Percentiles rank a stretch among this genome's conserved stretches.
These are phyloP conservation scores for Vanderwaltozyma tropicalis DNA, from an alignment of 805 yeast species.

Conservation along the genomic window DNA sequence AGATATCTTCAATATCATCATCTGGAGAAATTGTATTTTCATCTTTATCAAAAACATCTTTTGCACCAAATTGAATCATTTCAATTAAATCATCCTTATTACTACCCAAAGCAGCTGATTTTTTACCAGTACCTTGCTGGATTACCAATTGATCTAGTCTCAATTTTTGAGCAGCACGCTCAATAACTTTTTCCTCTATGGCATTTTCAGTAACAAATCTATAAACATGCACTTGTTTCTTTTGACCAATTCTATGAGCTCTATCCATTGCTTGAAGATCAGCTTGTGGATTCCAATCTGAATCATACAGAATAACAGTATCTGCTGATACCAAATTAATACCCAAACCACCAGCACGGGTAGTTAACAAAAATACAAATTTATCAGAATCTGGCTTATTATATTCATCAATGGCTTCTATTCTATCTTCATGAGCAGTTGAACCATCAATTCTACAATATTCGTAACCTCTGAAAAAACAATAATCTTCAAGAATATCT, in stretches of 20 bases:
- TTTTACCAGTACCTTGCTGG: slow-evolving; percentile 67
- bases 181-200: slow-evolving; percentile 90
- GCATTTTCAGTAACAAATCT: slow-evolving; percentile 93
- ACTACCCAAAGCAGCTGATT: slow-evolving; percentile 31
- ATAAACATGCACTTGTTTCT: slow-evolving; percentile 86
- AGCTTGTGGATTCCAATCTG: slow-evolving; percentile 98
- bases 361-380: slow-evolving; percentile 76
- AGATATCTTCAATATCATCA: slow-evolving; percentile 75
- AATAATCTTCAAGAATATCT: slow-evolving; percentile 88
- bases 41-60: slow-evolving; percentile 60
- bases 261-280: slow-evolving; percentile 97
- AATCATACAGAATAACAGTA: slow-evolving; percentile 76
- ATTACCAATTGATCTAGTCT: slow-evolving; percentile 90
- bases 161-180: slow-evolving; percentile 89
- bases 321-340: slow-evolving; percentile 89
- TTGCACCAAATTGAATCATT: slow-evolving; percentile 97
- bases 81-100: slow-evolving; percentile 77
- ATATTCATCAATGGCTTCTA: slow-evolving; percentile 85
- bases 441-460: slow-evolving; percentile 92
- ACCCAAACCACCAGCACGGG: slow-evolving; percentile 96
- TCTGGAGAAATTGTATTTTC: slow-evolving; percentile 25
- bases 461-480: slow-evolving; percentile 69
- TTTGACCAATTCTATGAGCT: slow-evolving; percentile 95
- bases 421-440: slow-evolving; percentile 86
- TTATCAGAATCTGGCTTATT: slow-evolving; percentile 74